Percentiles rank a stretch among this genome's conserved stretches.
Evolutionary conservation across 805 yeast genomes (phyloP).

Genomic region (Suhomyces sp.): DNA sequence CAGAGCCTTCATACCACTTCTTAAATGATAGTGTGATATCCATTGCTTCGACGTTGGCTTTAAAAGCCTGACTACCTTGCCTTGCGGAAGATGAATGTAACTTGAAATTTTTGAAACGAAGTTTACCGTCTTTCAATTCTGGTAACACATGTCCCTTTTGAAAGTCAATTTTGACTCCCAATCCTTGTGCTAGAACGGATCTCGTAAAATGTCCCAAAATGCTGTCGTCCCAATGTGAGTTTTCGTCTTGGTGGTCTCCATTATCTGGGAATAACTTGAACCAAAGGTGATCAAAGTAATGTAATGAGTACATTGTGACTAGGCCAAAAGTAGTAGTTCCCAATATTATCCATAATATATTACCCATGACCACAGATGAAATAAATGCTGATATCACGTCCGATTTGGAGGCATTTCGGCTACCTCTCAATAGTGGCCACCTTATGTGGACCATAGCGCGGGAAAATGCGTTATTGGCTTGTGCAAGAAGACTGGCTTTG

Average conservation of each 20-base stretch:
- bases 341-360: constrained; percentile 50
- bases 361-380: constrained; percentile 58
- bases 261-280: constrained; percentile 20
- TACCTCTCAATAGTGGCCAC: constrained; percentile 49
- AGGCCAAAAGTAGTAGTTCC: constrained; percentile 60
- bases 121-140: constrained; percentile 48
- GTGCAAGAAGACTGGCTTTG: constrained; percentile 24
- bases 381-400: constrained; percentile 50
- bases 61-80: constrained; percentile 10
- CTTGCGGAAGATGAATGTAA: constrained; percentile 4
- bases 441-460: constrained; percentile 38
- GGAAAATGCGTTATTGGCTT: constrained; percentile 29
- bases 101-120: constrained; percentile 43
- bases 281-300: constrained; percentile 30
- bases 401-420: constrained; percentile 47
- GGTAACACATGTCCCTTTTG: constrained; percentile 40
- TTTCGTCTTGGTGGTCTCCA: constrained; percentile 15
- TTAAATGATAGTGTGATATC: constrained; percentile 47
- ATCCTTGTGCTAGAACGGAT: constrained; percentile 37
- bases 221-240: constrained; percentile 18
- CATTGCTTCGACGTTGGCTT: constrained; percentile 40
- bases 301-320: constrained; percentile 42
- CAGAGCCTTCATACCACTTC: constrained; percentile 57
- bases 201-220: constrained; percentile 34
- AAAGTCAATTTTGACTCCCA: constrained; percentile 37